Evolutionary conservation across 495 filamentous ascomycete genomes (phyloP).

Genomic region (Penicillium alfredii): DNA sequence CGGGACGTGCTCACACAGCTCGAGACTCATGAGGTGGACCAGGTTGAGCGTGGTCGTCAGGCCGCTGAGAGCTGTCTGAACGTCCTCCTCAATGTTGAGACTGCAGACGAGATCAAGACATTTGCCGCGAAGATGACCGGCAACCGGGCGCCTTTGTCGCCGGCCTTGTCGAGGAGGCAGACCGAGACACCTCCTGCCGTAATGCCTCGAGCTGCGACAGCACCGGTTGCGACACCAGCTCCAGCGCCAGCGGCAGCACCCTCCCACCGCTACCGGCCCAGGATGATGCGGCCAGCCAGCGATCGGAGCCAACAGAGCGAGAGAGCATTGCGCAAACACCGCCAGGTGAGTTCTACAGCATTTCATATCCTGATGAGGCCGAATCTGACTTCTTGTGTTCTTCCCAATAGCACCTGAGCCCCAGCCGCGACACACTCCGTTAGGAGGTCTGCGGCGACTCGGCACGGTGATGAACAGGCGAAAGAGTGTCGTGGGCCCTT

Average conservation of each 20-base stretch:
- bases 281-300: conserved; percentile 58
- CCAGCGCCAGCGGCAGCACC: conserved; percentile 13
- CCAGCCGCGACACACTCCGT: conserved; percentile 34
- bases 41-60: conserved; percentile 68
- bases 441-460: conserved; percentile 57
- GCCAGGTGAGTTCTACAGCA: conserved; percentile 33
- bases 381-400: conserved; percentile 5
- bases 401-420: conserved; percentile 27
- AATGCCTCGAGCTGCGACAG: conserved; percentile 13
- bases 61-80: conserved; percentile 79
- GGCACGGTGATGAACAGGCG: conserved; percentile 75
- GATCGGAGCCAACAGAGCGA: conserved; percentile 43
- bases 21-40: conserved; percentile 88
- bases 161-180: conserved; percentile 13
- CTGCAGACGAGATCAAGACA: conserved; percentile 80
- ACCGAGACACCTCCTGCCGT: conserved; percentile 11
- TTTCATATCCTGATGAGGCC: too few relatives aligned
- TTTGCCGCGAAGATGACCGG: conserved; percentile 57
- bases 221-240: conserved; percentile 10
- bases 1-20: conserved; percentile 89
- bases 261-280: conserved; percentile 38
- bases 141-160: conserved; percentile 9
- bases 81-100: conserved; percentile 79
- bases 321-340: conserved; percentile 34
- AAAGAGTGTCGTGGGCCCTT: conserved; percentile 39